Base-by-base conservation (phyloP, 352 stramenopile genomes). In the Phytophthora quininea region DNA sequence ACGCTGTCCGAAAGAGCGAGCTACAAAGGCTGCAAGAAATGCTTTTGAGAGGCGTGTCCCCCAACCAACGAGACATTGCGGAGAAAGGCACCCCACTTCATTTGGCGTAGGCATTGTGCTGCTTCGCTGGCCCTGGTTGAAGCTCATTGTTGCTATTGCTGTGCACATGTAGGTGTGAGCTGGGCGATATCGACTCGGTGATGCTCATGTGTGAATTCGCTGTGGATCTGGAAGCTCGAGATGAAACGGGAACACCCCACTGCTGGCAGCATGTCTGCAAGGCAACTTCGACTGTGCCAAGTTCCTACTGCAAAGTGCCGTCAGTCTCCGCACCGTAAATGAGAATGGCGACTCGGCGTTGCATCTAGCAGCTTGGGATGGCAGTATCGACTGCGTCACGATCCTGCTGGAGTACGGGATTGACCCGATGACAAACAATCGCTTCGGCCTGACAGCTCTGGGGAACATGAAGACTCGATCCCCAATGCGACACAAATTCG, bases 251-350 rank as follows among this genome's bases (percentile, higher is more conserved):
- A 91, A 92, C 51, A 90, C 87, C 0, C 78, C 83, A n/a, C 64
- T 93, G 4, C 73, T 92, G 1, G 71, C 84, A 33, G 82, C 83
- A 7, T 90, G 84, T 32, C 76, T 76, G 6, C 85, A 91, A 58
- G 82, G 82, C n/a, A 86, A 93, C 57, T 90, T 74, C 30, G 72
- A 84, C 2, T 92, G 81, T 45, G 79, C 74, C 35, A 84, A 86
- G 56, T 95, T 93, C 29, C 63, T 95, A 7, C 60, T 95, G 0
- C 80, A 93, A 59, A 93, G 83, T 32, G 87, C 87, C 15, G 81
- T 76, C 15, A 90, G 82, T 45, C 70, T 91, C 11, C 29, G 45
- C 2, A 69, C 67, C 9, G 61, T 69, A 38, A 91, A 92, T 31
- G 50, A 66, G 1, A 78, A 68, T 43, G 74, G 76, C 3, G 72